Percentiles rank a stretch among this genome's conserved stretches.
Evolutionary conservation across 1,284 basidiomycete species (phyloP).

Genomic region (Sanghuangporus weigelae): DNA sequence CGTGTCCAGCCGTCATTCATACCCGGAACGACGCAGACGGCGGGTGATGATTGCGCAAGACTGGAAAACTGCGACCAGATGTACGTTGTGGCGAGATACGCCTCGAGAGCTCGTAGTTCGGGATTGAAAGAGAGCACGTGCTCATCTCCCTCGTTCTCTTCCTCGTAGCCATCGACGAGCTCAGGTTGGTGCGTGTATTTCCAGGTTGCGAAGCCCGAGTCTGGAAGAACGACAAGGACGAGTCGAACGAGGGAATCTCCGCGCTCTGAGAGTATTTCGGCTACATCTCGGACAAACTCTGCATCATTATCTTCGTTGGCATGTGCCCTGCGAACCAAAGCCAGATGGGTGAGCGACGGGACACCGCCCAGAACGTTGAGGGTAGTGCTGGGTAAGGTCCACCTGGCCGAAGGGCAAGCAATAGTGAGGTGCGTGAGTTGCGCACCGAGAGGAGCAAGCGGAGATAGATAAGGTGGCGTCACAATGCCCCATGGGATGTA

Average conservation of each 20-base stretch:
- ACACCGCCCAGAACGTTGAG: constrained; percentile 31
- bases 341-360: constrained; percentile 35
- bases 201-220: constrained; percentile 5
- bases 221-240: constrained; percentile 8
- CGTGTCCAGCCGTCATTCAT: constrained; percentile 5
- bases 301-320: constrained; percentile 39
- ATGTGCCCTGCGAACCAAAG: constrained; percentile 35
- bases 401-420: constrained; percentile 34
- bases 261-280: constrained; percentile 25
- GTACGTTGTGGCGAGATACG: constrained; percentile 5
- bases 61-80: constrained; percentile 8
- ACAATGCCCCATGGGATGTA: neutral
- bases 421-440: constrained; percentile 35
- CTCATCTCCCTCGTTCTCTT: neutral
- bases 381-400: constrained; percentile 33
- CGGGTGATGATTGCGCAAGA: neutral
- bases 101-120: neutral
- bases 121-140: neutral
- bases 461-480: neutral
- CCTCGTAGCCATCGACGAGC: neutral
- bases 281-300: constrained; percentile 33
- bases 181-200: neutral
- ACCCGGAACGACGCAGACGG: constrained; percentile 9
- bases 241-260: neutral
- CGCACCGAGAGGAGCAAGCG: constrained; percentile 2